These are phyloP conservation scores for Meredithiella fracta DNA, from an alignment of 2,329 filamentous ascomycete genomes.

Conservation along the genomic window DNA sequence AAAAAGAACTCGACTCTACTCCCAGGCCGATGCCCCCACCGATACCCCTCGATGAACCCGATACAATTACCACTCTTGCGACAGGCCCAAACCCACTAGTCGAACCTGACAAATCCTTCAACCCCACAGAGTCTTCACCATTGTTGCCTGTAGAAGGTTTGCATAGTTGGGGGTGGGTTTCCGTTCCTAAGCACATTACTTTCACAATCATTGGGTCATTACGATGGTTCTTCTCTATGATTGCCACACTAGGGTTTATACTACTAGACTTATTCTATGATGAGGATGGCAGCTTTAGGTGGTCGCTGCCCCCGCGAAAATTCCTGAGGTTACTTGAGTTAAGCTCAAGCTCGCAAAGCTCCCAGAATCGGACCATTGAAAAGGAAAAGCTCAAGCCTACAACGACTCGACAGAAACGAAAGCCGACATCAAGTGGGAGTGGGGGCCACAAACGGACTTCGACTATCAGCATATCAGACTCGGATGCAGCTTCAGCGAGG, in stretches of 20 bases:
- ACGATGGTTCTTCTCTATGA: slow-evolving; percentile 59
- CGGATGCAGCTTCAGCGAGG: slow-evolving; percentile 6
- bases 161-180: slow-evolving; percentile 29
- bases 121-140: slow-evolving; percentile 46
- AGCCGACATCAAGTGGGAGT: background rate
- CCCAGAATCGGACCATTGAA: background rate
- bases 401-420: slow-evolving; percentile 6
- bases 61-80: slow-evolving; percentile 11
- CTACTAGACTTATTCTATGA: slow-evolving; percentile 71
- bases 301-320: slow-evolving; percentile 55
- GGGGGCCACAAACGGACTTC: slow-evolving; percentile 23
- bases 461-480: slow-evolving; percentile 10
- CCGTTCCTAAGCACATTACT: slow-evolving; percentile 52
- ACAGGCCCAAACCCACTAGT: slow-evolving; percentile 16
- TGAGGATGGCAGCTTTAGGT: slow-evolving; percentile 60
- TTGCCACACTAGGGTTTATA: slow-evolving; percentile 68
- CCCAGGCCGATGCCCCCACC: slow-evolving; percentile 2
- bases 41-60: slow-evolving; percentile 22
- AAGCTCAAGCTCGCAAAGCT: background rate
- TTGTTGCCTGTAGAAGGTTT: slow-evolving; percentile 26
- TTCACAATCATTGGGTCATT: slow-evolving; percentile 59
- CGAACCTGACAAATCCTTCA: slow-evolving; percentile 19
- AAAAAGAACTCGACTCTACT: slow-evolving; percentile 18
- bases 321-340: slow-evolving; percentile 27
- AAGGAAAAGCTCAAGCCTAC: background rate